Conservation (phyloP, 208 protist genomes). For the Vickermania spadyakhi region DNA sequence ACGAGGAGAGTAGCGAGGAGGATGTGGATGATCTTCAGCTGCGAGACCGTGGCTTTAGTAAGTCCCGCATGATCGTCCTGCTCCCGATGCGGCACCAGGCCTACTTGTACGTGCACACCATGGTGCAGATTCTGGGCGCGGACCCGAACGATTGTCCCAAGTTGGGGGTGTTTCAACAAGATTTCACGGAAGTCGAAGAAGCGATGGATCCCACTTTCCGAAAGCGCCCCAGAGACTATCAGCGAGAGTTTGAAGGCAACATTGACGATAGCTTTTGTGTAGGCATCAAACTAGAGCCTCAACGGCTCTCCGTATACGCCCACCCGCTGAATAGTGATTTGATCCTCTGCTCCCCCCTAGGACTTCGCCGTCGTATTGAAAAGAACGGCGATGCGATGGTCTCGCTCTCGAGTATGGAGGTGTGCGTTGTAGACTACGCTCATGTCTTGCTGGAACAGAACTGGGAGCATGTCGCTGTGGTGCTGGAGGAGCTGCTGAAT, state of each 20-base stretch:
- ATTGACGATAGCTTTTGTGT: conserved; percentile 95
- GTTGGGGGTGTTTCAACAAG: conserved; percentile 66
- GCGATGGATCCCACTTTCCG: conserved; percentile 76
- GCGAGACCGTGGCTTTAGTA: conserved; percentile 92
- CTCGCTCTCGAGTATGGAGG: conserved; percentile 91
- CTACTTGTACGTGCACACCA: conserved; percentile 75
- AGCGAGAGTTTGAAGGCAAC: conserved; percentile 92
- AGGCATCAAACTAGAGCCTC: conserved; percentile 71
- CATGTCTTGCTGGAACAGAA: conserved; percentile 97
- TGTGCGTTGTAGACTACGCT: conserved; percentile 90
- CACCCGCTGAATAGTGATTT: conserved; percentile 91
- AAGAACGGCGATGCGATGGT: conserved; percentile 65
- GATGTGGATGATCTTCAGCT: conserved; percentile 60
- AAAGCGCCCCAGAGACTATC: conserved; percentile 83
- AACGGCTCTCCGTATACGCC: conserved; percentile 76
- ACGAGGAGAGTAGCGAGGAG: conserved; percentile 13
- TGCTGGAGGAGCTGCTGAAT: conserved; percentile 62
- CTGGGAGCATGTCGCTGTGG: conserved; percentile 88
- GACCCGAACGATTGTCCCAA: conserved; percentile 57
- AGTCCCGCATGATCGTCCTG: conserved; percentile 89
- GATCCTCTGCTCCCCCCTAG: conserved; percentile 94
- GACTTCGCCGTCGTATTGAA: conserved; percentile 70
- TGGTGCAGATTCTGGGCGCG: conserved; percentile 65
- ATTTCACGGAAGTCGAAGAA: conserved; percentile 87
- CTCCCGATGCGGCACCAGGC: conserved; percentile 91